Conservation (phyloP, 345 rosid species). For the Viola odorata region DNA sequence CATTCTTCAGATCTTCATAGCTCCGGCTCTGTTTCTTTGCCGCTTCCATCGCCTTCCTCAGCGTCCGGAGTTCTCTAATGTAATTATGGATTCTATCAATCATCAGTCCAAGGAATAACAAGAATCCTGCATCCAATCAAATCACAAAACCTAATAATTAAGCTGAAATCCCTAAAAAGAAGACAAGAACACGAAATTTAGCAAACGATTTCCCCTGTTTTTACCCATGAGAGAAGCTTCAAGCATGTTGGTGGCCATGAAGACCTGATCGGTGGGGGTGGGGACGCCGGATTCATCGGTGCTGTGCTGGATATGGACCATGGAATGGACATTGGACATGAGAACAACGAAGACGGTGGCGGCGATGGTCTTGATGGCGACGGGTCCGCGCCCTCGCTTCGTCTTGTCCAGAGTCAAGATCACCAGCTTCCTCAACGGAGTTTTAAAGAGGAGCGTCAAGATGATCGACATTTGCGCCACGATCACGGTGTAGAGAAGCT, state of each 20-base stretch:
- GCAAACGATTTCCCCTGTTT: no score
- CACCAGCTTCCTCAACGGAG: constrained; percentile 70
- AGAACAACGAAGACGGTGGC: constrained; percentile 55
- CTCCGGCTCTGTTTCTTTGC: constrained; percentile 67
- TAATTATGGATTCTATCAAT: constrained; percentile 81
- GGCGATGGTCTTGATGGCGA: constrained; percentile 59
- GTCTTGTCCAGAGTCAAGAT: constrained; percentile 56
- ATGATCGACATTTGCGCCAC: constrained; percentile 58
- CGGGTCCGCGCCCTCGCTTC: constrained; percentile 83
- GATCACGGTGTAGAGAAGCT: constrained; percentile 60
- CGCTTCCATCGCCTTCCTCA: constrained; percentile 73
- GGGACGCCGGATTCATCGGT: constrained; percentile 43
- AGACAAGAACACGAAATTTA: no score
- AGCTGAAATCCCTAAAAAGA: background rate
- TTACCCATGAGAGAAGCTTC: constrained; percentile 92
- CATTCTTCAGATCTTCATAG: constrained; percentile 47
- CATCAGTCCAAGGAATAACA: constrained; percentile 73
- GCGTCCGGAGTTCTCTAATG: constrained; percentile 67
- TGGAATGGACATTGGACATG: constrained; percentile 50
- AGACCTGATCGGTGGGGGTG: constrained; percentile 82
- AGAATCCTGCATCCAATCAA: constrained; percentile 46
- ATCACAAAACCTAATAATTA: background rate
- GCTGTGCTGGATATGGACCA: constrained; percentile 50
- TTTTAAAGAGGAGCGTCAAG: constrained; percentile 60
- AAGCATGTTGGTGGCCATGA: constrained; percentile 63